phyloP scores from a whole-genome alignment of 306 rosid species.

The Dryas drummondii region DNA sequence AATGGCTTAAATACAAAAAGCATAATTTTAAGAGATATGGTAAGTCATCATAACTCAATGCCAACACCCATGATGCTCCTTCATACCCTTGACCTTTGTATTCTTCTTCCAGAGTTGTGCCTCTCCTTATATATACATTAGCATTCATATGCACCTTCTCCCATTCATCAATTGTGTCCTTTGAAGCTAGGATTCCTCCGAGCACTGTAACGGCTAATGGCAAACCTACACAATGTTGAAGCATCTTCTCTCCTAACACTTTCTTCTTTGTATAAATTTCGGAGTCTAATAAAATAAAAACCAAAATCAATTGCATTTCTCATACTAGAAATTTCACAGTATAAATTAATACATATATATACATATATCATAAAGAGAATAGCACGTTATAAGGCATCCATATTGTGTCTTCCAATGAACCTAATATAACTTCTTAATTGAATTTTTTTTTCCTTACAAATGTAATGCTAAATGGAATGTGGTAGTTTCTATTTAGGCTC shows the following conservation, averaged over 20 bases:
- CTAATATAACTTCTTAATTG: no score
- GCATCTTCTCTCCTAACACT: not conserved
- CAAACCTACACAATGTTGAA: conserved; percentile 4
- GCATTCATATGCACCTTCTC: not conserved
- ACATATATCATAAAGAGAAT: no score
- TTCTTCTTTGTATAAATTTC: not conserved
- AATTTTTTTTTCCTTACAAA: no score
- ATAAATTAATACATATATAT: no score
- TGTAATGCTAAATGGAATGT: no score
- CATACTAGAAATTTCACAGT: no score
- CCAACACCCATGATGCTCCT: not conserved
- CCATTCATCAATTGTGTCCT: conserved; percentile 6
- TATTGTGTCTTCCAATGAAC: no score
- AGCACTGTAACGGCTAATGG: not conserved
- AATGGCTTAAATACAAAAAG: conserved; percentile 4
- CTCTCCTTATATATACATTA: not conserved
- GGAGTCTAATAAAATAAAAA: no score
- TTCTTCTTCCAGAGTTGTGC: not conserved
- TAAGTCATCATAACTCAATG: conserved; percentile 1
- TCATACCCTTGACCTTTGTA: not conserved
- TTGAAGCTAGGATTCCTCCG: not conserved
- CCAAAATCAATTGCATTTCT: no score
- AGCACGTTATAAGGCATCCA: no score
- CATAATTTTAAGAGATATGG: conserved; percentile 11
- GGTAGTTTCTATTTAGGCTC: no score